Evolutionary conservation across 2,329 filamentous ascomycete genomes (phyloP).

Genomic region (Pseudogymnoascus sp.): DNA sequence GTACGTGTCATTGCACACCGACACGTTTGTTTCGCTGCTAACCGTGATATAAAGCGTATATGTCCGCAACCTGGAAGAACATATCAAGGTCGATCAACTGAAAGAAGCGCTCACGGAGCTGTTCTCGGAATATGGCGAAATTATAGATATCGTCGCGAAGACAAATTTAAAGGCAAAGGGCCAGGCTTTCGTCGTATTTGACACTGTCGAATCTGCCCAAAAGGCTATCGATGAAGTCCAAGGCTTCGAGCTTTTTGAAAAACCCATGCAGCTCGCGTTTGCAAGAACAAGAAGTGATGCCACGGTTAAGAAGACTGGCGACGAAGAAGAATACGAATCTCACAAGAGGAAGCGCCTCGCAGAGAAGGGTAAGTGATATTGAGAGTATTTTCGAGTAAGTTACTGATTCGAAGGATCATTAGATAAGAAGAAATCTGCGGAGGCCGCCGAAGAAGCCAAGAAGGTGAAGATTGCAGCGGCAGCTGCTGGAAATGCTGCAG

Average conservation of each 20-base stretch:
- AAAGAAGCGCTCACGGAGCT: constrained; percentile 65
- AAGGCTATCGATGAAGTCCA: constrained; percentile 82
- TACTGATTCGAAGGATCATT: constrained; percentile 7
- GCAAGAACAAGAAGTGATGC: constrained; percentile 82
- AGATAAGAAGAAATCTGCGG: constrained; percentile 72
- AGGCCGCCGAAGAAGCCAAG: constrained; percentile 70
- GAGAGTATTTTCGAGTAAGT: neutral
- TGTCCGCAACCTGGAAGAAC: constrained; percentile 83
- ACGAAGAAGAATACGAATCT: constrained; percentile 70
- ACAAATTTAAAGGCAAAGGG: constrained; percentile 87
- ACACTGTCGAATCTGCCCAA: constrained; percentile 66
- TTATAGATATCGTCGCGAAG: constrained; percentile 81
- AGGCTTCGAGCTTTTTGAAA: constrained; percentile 87
- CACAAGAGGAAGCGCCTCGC: constrained; percentile 79
- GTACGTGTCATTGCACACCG: constrained; percentile 68
- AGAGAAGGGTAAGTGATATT: constrained; percentile 64
- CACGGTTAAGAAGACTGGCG: constrained; percentile 66
- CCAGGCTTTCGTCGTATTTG: constrained; percentile 91
- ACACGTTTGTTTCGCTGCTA: constrained; percentile 38
- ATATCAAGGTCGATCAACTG: constrained; percentile 71
- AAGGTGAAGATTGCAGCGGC: constrained; percentile 56
- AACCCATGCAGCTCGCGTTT: constrained; percentile 77
- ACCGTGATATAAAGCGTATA: constrained; percentile 44
- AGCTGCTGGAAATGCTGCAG: constrained; percentile 33
- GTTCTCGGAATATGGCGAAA: constrained; percentile 80